These are phyloP conservation scores for Achaetomium macrosporum DNA, from an alignment of 2,329 filamentous ascomycete genomes.

Conservation along the genomic window DNA sequence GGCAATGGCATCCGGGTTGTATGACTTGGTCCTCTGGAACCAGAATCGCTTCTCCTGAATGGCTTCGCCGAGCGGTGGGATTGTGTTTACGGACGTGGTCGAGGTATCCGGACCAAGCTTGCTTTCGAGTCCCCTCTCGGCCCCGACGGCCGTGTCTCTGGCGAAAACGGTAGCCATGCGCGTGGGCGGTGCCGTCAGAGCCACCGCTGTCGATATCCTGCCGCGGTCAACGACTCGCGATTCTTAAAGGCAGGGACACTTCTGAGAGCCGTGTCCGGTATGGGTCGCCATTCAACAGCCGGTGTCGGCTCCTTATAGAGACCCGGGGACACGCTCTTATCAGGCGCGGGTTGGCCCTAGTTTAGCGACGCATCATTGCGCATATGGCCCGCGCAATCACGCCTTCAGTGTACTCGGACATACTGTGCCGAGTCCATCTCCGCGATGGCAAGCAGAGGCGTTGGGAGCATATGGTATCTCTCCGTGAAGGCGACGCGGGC, in stretches of 20 bases:
- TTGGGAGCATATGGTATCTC: too few species aligned
- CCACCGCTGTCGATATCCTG: background rate
- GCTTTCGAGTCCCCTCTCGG: slow-evolving; percentile 11
- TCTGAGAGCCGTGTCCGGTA: too few species aligned
- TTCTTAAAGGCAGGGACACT: too few species aligned
- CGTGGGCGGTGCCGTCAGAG: background rate
- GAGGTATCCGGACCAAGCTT: slow-evolving; percentile 12
- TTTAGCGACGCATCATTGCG: background rate
- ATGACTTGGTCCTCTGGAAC: slow-evolving; percentile 27
- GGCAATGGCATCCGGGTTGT: slow-evolving; percentile 32
- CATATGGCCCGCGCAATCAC: too few species aligned
- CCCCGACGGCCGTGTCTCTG: slow-evolving; percentile 13
- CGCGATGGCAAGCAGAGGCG: too few species aligned
- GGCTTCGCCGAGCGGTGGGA: slow-evolving; percentile 28
- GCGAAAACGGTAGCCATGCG: slow-evolving; percentile 26
- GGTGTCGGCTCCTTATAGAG: background rate
- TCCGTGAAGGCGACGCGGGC: too few species aligned
- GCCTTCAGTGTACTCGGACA: too few species aligned
- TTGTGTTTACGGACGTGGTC: slow-evolving; percentile 17
- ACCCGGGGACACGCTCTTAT: background rate
- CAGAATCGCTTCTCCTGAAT: slow-evolving; percentile 29
- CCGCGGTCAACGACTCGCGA: background rate
- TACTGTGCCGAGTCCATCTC: too few species aligned
- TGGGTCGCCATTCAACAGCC: background rate
- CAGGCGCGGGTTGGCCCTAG: background rate